Percentiles rank a stretch among this genome's conserved stretches.
These are phyloP conservation scores for Chernovozyma aurita DNA, from an alignment of 1,139 yeast species.

Conservation along the genomic window DNA sequence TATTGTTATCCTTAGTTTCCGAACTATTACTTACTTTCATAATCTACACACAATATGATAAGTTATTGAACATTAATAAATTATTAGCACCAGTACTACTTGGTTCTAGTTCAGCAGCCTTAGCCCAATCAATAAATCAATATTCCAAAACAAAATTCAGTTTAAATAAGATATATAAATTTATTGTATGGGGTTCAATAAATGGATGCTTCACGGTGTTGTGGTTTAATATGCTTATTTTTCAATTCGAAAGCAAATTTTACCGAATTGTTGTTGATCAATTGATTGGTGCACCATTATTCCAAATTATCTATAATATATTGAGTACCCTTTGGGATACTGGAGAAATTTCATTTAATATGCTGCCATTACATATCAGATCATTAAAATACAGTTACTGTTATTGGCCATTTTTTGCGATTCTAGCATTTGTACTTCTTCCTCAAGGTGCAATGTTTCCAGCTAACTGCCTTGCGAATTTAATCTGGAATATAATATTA, in stretches of 20 bases:
- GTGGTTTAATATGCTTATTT: conserved; percentile 52
- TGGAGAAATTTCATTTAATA: conserved; percentile 28
- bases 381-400: conserved; percentile 51
- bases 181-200: conserved; percentile 57
- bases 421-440: conserved; percentile 44
- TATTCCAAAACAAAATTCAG: conserved; percentile 37
- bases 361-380: conserved; percentile 35
- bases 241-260: conserved; percentile 27
- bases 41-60: conserved; percentile 27
- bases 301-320: conserved; percentile 48
- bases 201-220: conserved; percentile 54
- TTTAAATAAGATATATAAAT: conserved; percentile 41
- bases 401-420: conserved; percentile 58
- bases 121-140: conserved; percentile 58
- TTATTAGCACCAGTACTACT: conserved; percentile 39
- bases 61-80: conserved; percentile 16
- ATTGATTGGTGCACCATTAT: conserved; percentile 48
- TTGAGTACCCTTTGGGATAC: conserved; percentile 55
- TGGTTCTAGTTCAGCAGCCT: conserved; percentile 48
- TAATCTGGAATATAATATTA: conserved; percentile 53
- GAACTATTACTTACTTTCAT: conserved; percentile 21
- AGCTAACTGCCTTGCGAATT: conserved; percentile 51
- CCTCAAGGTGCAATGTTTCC: conserved; percentile 51
- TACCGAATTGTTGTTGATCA: conserved; percentile 50
- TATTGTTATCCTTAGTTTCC: conserved; percentile 15